phyloP scores from a whole-genome alignment of 495 filamentous ascomycete species.

The Thermochaetoides thermophila region DNA sequence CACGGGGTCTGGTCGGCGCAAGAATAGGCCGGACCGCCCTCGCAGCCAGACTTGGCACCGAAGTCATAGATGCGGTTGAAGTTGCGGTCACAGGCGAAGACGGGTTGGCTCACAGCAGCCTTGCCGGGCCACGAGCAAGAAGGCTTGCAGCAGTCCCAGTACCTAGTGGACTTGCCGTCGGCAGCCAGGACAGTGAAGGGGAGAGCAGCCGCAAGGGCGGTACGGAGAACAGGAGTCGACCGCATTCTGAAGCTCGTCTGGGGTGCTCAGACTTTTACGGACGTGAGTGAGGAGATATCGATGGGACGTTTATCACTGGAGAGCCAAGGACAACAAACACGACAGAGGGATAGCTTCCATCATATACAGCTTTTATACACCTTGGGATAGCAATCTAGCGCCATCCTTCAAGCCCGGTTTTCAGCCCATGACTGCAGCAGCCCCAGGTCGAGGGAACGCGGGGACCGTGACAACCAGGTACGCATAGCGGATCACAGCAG shows the following conservation, averaged over 20 bases:
- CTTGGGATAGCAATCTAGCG: too few species aligned
- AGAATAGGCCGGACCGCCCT: constrained; percentile 35
- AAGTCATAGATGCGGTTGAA: constrained; percentile 27
- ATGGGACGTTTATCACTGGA: neutral
- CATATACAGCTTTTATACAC: too few species aligned
- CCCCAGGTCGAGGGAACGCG: too few species aligned
- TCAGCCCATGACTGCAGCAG: too few species aligned
- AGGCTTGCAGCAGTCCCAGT: constrained; percentile 51
- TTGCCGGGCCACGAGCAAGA: constrained; percentile 43
- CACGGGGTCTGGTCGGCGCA: constrained; percentile 40
- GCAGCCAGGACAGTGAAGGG: constrained; percentile 2
- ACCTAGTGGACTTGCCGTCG: constrained; percentile 10
- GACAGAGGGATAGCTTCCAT: too few species aligned
- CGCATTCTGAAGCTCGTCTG: constrained; percentile 12
- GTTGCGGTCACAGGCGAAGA: constrained; percentile 35
- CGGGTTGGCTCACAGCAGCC: constrained; percentile 31
- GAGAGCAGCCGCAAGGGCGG: constrained; percentile 11
- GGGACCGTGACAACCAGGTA: neutral
- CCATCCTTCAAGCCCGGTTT: too few species aligned
- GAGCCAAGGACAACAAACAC: too few species aligned
- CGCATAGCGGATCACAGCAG: neutral
- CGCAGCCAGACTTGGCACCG: constrained; percentile 18
- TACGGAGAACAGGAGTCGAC: constrained; percentile 10
- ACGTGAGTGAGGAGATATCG: neutral
- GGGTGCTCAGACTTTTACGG: too few species aligned